phyloP scores from a whole-genome alignment of 129 eudicot genomes.

The Helianthus tuberosus region DNA sequence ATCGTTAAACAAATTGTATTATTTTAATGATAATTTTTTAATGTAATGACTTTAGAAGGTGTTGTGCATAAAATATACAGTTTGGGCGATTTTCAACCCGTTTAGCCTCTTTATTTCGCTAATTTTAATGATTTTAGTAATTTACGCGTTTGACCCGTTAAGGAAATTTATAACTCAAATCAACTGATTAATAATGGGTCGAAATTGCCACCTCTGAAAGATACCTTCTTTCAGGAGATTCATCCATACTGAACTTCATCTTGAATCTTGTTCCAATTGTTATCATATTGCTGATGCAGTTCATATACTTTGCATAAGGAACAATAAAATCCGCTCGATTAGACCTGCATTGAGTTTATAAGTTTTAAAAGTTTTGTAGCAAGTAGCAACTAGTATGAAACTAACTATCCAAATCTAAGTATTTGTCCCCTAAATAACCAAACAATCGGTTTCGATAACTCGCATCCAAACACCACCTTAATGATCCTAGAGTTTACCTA shows the following conservation, averaged over 20 bases:
- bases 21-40: background rate
- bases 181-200: background rate
- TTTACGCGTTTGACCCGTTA: background rate
- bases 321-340: constrained; percentile 78
- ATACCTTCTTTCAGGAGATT: constrained; percentile 86
- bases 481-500: constrained; percentile 42
- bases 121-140: background rate
- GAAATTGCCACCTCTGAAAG: background rate
- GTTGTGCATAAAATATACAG: background rate
- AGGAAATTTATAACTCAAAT: background rate
- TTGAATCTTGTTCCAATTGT: constrained; percentile 77
- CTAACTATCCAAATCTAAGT: background rate
- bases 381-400: background rate
- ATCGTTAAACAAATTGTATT: too few species aligned
- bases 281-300: constrained; percentile 43
- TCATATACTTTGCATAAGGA: constrained; percentile 59
- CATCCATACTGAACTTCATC: constrained; percentile 78
- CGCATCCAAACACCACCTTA: constrained; percentile 6
- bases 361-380: background rate
- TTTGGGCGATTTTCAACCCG: background rate
- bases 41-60: background rate
- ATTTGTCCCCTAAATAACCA: background rate
- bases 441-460: background rate
- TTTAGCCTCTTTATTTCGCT: background rate
- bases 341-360: constrained; percentile 53